Evolutionary conservation across 495 filamentous ascomycete species (phyloP).

Genomic region (Letharia lupina): DNA sequence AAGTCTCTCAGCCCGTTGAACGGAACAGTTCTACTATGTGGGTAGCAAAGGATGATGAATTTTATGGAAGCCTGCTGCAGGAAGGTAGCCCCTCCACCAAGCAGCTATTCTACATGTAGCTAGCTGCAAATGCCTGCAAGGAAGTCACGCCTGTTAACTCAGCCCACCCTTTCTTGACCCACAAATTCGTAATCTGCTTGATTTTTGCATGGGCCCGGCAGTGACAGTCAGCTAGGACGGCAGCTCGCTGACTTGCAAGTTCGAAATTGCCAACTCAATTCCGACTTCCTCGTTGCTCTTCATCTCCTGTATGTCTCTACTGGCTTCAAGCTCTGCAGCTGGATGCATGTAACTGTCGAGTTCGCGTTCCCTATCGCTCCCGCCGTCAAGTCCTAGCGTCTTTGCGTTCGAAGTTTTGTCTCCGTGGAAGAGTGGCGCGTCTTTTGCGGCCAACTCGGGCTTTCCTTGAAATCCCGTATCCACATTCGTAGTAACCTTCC

Average conservation of each 20-base stretch:
- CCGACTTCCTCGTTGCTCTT: not conserved
- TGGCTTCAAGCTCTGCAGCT: not conserved
- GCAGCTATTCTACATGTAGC: too few species aligned
- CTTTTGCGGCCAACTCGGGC: not conserved
- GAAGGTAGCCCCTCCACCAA: too few species aligned
- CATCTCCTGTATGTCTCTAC: not conserved
- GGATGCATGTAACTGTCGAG: not conserved
- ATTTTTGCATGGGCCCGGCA: not conserved
- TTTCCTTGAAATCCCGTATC: not conserved
- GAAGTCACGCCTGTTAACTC: too few species aligned
- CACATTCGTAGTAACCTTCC: not conserved
- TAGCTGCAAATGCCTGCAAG: too few species aligned
- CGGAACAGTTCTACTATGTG: too few species aligned
- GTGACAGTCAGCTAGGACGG: not conserved
- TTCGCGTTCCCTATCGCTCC: not conserved
- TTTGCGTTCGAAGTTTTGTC: not conserved
- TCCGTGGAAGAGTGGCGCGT: not conserved
- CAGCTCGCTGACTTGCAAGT: not conserved
- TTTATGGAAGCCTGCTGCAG: too few species aligned
- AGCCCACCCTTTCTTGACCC: too few species aligned
- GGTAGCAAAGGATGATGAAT: too few species aligned
- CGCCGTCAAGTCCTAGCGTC: not conserved
- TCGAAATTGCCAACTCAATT: not conserved
- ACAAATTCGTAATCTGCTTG: not conserved
- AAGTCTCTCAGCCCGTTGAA: too few species aligned